Conservation (phyloP, 1,284 basidiomycete species). For the Moesziomyces globuligerus region DNA sequence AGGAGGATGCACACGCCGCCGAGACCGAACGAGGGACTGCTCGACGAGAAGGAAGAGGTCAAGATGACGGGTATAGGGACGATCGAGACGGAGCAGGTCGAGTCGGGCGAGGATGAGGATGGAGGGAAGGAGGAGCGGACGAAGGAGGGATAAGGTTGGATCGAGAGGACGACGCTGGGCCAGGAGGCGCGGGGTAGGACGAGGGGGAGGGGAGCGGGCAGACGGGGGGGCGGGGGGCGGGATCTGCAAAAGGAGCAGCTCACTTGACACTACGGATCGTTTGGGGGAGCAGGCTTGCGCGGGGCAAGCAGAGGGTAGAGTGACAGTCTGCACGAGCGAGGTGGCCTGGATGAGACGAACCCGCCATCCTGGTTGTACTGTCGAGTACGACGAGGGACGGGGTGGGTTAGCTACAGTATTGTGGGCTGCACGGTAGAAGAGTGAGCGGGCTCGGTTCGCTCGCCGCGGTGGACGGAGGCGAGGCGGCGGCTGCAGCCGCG, state of each 20-base stretch:
- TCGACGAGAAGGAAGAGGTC: not conserved
- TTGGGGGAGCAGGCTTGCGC: too few species aligned
- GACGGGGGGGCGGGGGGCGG: not conserved
- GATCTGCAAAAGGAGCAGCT: not conserved
- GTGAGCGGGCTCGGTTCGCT: too few species aligned
- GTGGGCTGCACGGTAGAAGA: too few species aligned
- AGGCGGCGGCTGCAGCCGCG: too few species aligned
- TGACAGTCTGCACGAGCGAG: too few species aligned
- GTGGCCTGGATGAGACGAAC: too few species aligned
- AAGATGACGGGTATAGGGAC: slow-evolving; percentile 13
- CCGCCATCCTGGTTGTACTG: too few species aligned
- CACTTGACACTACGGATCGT: not conserved
- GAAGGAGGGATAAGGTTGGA: not conserved
- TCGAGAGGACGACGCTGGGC: not conserved
- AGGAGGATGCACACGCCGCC: too few species aligned
- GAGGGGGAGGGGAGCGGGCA: not conserved
- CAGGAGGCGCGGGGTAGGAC: not conserved
- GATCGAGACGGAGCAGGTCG: slow-evolving; percentile 18
- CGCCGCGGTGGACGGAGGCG: too few species aligned
- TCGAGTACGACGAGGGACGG: too few species aligned
- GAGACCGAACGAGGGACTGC: not conserved
- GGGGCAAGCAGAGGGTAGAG: too few species aligned
- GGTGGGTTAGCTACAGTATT: too few species aligned
- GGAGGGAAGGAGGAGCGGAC: slow-evolving; percentile 10
- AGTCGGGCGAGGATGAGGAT: slow-evolving; percentile 9